These are phyloP conservation scores for Marasmius fiardii DNA, from an alignment of 1,284 basidiomycete genomes.

Conservation along the genomic window DNA sequence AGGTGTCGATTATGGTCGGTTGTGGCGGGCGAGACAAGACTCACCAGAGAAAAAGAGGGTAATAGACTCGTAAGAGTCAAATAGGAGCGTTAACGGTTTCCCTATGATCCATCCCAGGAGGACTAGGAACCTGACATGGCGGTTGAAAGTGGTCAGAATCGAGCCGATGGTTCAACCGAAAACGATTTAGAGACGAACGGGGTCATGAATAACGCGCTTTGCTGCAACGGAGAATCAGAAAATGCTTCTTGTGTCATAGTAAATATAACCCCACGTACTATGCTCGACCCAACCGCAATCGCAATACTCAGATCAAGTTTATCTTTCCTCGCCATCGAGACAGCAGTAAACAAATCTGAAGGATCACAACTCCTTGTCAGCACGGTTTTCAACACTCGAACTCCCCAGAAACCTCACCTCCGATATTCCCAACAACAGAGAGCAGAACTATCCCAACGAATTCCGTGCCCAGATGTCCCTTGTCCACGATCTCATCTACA, in stretches of 20 bases:
- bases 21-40: slow-evolving; percentile 21
- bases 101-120: slow-evolving; percentile 64
- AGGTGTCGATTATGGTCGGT: slow-evolving; percentile 20
- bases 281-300: slow-evolving; percentile 87
- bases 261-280: slow-evolving; percentile 49
- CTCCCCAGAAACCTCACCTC: slow-evolving; percentile 42
- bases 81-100: slow-evolving; percentile 70
- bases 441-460: slow-evolving; percentile 87
- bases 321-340: slow-evolving; percentile 82
- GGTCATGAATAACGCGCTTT: slow-evolving; percentile 88
- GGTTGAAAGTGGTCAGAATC: no score
- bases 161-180: not conserved
- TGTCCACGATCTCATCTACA: slow-evolving; percentile 57
- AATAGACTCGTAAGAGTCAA: slow-evolving; percentile 80
- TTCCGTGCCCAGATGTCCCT: slow-evolving; percentile 60
- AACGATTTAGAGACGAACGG: slow-evolving; percentile 50
- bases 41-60: slow-evolving; percentile 47
- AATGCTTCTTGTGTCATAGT: slow-evolving; percentile 10
- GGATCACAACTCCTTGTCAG: no score
- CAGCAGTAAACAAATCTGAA: slow-evolving; percentile 37
- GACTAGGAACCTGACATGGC: slow-evolving; percentile 55
- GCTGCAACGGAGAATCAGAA: slow-evolving; percentile 36
- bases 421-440: slow-evolving; percentile 85
- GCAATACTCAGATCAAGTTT: slow-evolving; percentile 71
- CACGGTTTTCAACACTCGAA: slow-evolving; percentile 49